A percentile compares a stretch with the other conserved stretches of the same genome.
Evolutionary conservation across 106 monocot species (phyloP).

Genomic region (Platanthera guangdongensis): DNA sequence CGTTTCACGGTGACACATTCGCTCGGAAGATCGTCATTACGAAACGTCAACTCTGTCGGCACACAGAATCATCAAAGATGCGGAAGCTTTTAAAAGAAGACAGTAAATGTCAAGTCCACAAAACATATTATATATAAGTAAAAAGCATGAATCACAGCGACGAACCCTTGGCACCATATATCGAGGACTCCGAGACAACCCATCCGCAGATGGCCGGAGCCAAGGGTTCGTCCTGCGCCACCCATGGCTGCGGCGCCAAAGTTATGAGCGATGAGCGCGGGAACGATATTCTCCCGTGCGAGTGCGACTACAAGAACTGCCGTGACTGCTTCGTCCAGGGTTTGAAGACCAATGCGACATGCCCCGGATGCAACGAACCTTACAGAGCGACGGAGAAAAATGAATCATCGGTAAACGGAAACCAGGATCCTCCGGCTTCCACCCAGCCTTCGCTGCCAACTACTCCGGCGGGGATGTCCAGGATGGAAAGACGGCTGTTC

Average conservation of each 20-base stretch:
- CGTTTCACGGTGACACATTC: too few relatives aligned
- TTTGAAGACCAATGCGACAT: slow-evolving; percentile 24
- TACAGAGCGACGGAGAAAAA: slow-evolving; percentile 42
- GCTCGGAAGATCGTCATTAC: too few relatives aligned
- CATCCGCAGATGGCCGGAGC: slow-evolving; percentile 63
- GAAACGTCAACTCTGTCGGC: too few relatives aligned
- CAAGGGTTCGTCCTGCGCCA: slow-evolving; percentile 45
- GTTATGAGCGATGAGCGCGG: slow-evolving; percentile 67
- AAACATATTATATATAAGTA: too few relatives aligned
- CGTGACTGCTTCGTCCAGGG: slow-evolving; percentile 49
- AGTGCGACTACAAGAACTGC: slow-evolving; percentile 65
- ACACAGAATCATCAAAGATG: too few relatives aligned
- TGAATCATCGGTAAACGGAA: slow-evolving; percentile 20
- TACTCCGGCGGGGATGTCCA: slow-evolving; percentile 10
- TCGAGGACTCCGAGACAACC: slow-evolving; percentile 35
- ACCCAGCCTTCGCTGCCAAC: slow-evolving; percentile 11
- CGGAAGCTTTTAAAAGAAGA: too few relatives aligned
- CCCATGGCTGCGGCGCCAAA: slow-evolving; percentile 39
- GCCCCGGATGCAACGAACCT: slow-evolving; percentile 62
- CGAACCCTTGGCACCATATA: too few relatives aligned
- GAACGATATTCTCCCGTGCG: slow-evolving; percentile 53
- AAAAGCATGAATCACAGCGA: too few relatives aligned
- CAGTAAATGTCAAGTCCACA: too few relatives aligned
- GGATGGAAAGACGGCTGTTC: slow-evolving; percentile 39
- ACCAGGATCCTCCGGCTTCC: not conserved